Conservation (phyloP, 192 early-diverging fungal species). For the Backusella circina region DNA sequence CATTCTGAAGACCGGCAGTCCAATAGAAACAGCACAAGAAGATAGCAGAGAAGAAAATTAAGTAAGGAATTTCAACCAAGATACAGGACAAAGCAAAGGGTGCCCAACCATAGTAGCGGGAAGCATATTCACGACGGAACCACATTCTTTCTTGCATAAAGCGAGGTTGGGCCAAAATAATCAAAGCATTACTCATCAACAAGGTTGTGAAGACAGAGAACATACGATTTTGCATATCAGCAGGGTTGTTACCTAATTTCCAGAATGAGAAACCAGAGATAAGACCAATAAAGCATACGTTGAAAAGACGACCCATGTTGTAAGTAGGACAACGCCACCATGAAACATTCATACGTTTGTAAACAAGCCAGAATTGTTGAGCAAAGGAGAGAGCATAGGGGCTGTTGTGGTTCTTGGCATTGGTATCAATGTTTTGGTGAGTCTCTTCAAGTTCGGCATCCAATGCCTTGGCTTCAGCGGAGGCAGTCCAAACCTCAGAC, state of each 20-base stretch:
- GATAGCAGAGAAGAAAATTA: constrained; percentile 47
- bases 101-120: constrained; percentile 61
- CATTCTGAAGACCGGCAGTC: constrained; percentile 50
- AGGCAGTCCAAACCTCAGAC: constrained; percentile 70
- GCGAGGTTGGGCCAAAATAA: constrained; percentile 62
- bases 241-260: constrained; percentile 49
- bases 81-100: constrained; percentile 60
- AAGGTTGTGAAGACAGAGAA: constrained; percentile 40
- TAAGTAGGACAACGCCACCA: constrained; percentile 73
- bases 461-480: constrained; percentile 43
- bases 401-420: background rate
- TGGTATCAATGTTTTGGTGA: constrained; percentile 12
- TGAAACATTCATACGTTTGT: constrained; percentile 59
- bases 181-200: constrained; percentile 53
- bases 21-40: constrained; percentile 61
- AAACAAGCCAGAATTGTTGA: constrained; percentile 54
- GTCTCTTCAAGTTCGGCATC: constrained; percentile 54
- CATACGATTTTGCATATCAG: constrained; percentile 58
- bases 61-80: constrained; percentile 59
- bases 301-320: constrained; percentile 60
- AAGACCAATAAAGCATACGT: constrained; percentile 52
- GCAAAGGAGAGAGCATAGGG: constrained; percentile 26
- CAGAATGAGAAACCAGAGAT: constrained; percentile 70
- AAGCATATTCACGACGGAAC: constrained; percentile 60
- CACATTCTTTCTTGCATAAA: constrained; percentile 55